Base-by-base conservation (phyloP, 2,329 filamentous ascomycete genomes). In the Aspergillus nomiae region DNA sequence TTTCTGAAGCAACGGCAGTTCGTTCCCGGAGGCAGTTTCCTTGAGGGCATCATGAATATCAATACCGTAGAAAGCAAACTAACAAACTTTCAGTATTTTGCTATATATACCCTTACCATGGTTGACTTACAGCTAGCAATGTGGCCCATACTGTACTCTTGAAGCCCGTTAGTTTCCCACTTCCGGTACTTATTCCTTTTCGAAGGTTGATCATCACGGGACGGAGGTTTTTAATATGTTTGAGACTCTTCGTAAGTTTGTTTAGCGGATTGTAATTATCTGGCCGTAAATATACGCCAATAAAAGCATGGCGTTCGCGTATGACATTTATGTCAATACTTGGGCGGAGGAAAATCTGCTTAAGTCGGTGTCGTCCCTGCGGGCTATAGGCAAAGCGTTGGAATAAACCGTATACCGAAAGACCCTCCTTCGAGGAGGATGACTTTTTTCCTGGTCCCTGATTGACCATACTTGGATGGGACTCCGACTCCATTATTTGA, bases 381-480 rank as follows among this genome's bases (percentile, higher is more conserved):
- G 90, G 85, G 4, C 93, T 97, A 60, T 85, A 85, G 30, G 90
- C 88, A 34, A 95, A 81, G 60, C 87, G 83, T 62, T 90, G 87
- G 65, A 97, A 96, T 0, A 98, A 80, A 0, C 92, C 94, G 74
- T 91, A 97, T 0, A 97, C 80, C 0, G 92, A 98, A 1, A 95
- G 83, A 19, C 88, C 90, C 78, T 96, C 93, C 75, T 94, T 97
- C 0, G 86, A 85, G 24, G 86, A 89, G 1, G 85, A 87, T 30
- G 82, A 84, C 34, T 83, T 82, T 66, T 82, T 86, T 8, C 84
- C 85, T 3, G 88, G 87, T 0, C 90, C 91, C 78, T 90, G 89
- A 69, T 89, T 91, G 65, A 94, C 90, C 55, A 86, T 89, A 71
- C 92, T 93, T 5, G 92, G 94, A 75, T 96, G 92, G 12, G 87